Evolutionary conservation across 352 stramenopile species (phyloP).

Genomic region (Phytophthora sp.): DNA sequence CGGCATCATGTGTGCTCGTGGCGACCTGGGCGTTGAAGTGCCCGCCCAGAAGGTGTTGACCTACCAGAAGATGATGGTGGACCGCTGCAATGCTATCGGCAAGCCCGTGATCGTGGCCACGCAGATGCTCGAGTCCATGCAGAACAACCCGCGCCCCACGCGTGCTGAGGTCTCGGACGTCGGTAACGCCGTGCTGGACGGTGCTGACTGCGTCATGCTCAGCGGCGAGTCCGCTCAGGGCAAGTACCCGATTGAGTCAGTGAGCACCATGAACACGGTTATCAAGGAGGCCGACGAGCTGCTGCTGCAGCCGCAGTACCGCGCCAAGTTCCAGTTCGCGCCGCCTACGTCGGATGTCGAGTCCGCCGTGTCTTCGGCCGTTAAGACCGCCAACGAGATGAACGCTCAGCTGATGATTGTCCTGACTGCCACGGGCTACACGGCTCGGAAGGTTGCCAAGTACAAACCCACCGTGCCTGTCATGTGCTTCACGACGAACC

Average conservation of each 20-base stretch:
- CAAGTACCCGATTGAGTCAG: conserved; percentile 90
- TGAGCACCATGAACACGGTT: conserved; percentile 95
- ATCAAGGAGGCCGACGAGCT: conserved; percentile 87
- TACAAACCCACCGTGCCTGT: conserved; percentile 93
- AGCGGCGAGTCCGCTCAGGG: conserved; percentile 85
- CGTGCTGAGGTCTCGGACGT: conserved; percentile 89
- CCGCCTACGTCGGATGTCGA: conserved; percentile 79
- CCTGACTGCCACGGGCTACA: conserved; percentile 83
- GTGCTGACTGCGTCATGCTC: conserved; percentile 89
- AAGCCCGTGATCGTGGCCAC: conserved; percentile 90
- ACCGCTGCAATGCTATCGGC: conserved; percentile 82
- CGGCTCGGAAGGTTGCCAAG: conserved; percentile 87
- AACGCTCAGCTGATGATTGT: conserved; percentile 87
- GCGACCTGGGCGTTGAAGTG: conserved; percentile 92
- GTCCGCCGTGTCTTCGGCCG: conserved; percentile 80
- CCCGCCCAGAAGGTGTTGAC: conserved; percentile 88
- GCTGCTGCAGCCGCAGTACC: conserved; percentile 62
- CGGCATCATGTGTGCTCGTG: conserved; percentile 95
- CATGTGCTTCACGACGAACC: conserved; percentile 88
- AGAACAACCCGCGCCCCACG: conserved; percentile 87
- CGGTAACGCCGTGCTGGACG: conserved; percentile 88
- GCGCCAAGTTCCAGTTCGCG: conserved; percentile 68
- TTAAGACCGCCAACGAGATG: conserved; percentile 88
- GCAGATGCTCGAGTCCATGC: conserved; percentile 92
- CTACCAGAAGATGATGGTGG: conserved; percentile 91